Evolutionary conservation across 2,329 filamentous ascomycete genomes (phyloP).

Genomic region (Huntiella abstrusa): DNA sequence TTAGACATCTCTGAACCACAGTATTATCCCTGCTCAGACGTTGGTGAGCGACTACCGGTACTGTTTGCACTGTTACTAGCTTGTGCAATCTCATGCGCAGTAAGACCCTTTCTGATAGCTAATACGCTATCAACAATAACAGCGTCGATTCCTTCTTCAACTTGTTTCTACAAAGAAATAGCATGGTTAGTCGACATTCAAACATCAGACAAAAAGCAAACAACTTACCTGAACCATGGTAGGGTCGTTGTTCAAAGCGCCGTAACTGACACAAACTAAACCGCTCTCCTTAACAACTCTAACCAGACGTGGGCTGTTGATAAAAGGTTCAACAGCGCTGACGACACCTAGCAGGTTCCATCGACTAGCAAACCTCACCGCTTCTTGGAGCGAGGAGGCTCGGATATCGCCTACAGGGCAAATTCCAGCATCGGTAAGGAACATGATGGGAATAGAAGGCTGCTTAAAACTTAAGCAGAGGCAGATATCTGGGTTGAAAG

Average conservation of each 20-base stretch:
- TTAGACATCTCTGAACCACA: no score
- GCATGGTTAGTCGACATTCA: constrained; percentile 1
- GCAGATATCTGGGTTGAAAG: constrained; percentile 94
- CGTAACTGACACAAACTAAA: constrained; percentile 87
- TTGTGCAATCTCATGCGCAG: constrained; percentile 18
- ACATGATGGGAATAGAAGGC: constrained; percentile 86
- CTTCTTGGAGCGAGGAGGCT: constrained; percentile 83
- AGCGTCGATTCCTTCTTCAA: constrained; percentile 87
- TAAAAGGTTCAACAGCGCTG: constrained; percentile 68
- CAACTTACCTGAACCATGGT: constrained; percentile 62
- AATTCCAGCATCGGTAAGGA: constrained; percentile 80
- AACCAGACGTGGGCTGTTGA: constrained; percentile 74
- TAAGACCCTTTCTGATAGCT: constrained; percentile 78
- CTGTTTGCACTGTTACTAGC: constrained; percentile 3
- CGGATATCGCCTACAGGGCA: constrained; percentile 68
- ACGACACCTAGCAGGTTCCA: constrained; percentile 94
- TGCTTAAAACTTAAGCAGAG: constrained; percentile 91
- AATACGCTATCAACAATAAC: constrained; percentile 94
- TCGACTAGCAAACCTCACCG: constrained; percentile 77
- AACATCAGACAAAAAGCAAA: not conserved
- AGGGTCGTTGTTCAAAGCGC: constrained; percentile 74
- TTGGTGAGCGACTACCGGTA: not conserved
- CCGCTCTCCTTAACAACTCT: constrained; percentile 87
- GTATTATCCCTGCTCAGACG: not conserved
- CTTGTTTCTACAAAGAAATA: constrained; percentile 47